Conservation (phyloP, 768 basidiomycete genomes). For the Suillus lakei region DNA sequence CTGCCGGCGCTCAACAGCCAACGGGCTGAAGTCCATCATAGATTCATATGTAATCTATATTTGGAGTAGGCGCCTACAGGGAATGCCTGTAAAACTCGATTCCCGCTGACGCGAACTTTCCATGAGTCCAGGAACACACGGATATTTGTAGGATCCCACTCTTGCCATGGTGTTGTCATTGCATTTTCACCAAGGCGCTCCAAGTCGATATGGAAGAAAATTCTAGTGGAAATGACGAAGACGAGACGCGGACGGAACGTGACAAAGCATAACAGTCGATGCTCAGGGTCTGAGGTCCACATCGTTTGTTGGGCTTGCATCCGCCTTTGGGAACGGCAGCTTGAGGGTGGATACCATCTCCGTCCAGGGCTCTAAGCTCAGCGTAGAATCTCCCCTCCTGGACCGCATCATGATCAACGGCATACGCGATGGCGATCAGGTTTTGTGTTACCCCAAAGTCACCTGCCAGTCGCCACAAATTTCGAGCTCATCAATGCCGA, state of each 20-base stretch:
- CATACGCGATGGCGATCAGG: not conserved
- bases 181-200: not conserved
- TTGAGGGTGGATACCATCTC: not conserved
- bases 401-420: not conserved
- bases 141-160: constrained; percentile 6
- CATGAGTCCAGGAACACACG: not conserved
- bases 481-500: no score
- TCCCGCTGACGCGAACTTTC: not conserved
- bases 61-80: not conserved
- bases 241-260: not conserved
- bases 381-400: not conserved
- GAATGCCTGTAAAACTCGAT: not conserved
- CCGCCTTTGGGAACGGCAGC: not conserved
- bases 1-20: not conserved
- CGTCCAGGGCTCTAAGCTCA: not conserved
- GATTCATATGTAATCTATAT: not conserved
- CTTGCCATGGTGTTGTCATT: constrained; percentile 4
- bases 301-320: not conserved
- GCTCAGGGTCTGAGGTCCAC: not conserved
- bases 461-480: no score
- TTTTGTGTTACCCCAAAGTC: no score
- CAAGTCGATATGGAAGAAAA: not conserved
- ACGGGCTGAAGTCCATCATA: constrained; percentile 2
- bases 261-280: not conserved
- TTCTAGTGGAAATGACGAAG: not conserved